Base-by-base conservation (phyloP, 2,329 filamentous ascomycete species). In the Pyrenochaeta sp. region DNA sequence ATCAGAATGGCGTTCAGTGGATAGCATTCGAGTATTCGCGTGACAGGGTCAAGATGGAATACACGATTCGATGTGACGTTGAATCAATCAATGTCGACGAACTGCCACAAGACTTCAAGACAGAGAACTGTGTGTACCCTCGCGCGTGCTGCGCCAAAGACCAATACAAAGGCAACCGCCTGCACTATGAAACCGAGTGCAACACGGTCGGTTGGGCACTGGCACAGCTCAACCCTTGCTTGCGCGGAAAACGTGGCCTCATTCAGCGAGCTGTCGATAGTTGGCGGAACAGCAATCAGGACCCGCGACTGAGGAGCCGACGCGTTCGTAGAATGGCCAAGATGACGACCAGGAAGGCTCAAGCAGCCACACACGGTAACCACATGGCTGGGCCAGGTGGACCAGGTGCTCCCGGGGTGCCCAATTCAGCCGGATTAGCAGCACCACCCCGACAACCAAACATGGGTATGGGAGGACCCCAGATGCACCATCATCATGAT, bases 171-270 rank as follows among this genome's bases (percentile, higher is more conserved):
- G 94, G 94, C 49, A 99, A 99, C 71, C 87, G 94, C 11, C 77
- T 96, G 58, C 89, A 94, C 59, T 99, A 99, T 72, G 94, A 99
- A 77, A 96, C 90, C 11, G 94, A 99, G 75, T 99, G 94, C 81
- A 99, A 99, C 75, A 90, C 91, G 0, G 94, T 99, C n/a, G 94
- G 94, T n/a, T 99, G 94, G 94, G 93, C 93, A 9, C 76, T 99
- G 57, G 94, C 94, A 2, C 88, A 97, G 67, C 77, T 99, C 40
- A 99, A 99, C 71, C 87, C 91, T 6, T 88, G 89, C 44, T 81
- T 97, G 47, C 85, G 93, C 53, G 93, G 93, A 58, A 97, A 97
- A 80, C 84, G 94, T 60, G 94, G 94, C 6, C 80, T 99, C 48
- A 99, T 99, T 59, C 94, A 99, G 77, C 84, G 94, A 55, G 94